A percentile compares a stretch with the other conserved stretches of the same genome.
These are phyloP conservation scores for Decorospora gaudefroyi DNA, from an alignment of 2,329 filamentous ascomycete species.

Conservation along the genomic window DNA sequence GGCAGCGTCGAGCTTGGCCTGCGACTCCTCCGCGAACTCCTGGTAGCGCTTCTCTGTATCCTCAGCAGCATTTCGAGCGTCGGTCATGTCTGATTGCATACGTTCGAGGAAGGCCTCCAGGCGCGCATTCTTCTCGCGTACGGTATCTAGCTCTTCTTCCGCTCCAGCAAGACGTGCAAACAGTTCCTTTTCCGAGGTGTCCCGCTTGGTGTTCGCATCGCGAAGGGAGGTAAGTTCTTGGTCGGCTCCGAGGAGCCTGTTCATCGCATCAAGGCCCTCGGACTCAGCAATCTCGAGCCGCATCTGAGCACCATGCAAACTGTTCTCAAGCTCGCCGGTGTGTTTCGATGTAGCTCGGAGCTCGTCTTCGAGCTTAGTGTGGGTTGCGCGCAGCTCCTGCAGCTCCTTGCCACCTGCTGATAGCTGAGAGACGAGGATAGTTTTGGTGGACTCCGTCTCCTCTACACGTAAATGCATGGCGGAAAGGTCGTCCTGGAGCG, in stretches of 20 bases:
- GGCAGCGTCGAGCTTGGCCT: constrained; percentile 37
- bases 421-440: constrained; percentile 25
- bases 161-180: constrained; percentile 33
- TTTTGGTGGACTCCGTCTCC: constrained; percentile 25
- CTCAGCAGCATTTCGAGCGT: constrained; percentile 37
- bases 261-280: constrained; percentile 24
- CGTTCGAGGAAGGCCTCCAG: constrained; percentile 42
- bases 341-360: constrained; percentile 6
- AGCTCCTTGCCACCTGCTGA: constrained; percentile 19
- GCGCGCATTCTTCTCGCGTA: constrained; percentile 37
- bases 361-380: constrained; percentile 19
- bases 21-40: constrained; percentile 34
- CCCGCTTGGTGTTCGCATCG: constrained; percentile 32
- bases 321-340: constrained; percentile 23
- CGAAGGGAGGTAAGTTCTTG: constrained; percentile 35
- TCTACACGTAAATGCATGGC: constrained; percentile 21
- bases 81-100: constrained; percentile 38
- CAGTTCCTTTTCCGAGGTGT: constrained; percentile 39
- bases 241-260: constrained; percentile 30
- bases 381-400: constrained; percentile 13
- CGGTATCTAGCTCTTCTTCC: constrained; percentile 38
- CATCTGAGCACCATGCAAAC: constrained; percentile 25
- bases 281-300: constrained; percentile 32
- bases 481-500: constrained; percentile 24
- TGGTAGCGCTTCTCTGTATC: constrained; percentile 38